Evolutionary conservation across 1,139 yeast genomes (phyloP).

Genomic region (Saccharomyces pastorianus): DNA sequence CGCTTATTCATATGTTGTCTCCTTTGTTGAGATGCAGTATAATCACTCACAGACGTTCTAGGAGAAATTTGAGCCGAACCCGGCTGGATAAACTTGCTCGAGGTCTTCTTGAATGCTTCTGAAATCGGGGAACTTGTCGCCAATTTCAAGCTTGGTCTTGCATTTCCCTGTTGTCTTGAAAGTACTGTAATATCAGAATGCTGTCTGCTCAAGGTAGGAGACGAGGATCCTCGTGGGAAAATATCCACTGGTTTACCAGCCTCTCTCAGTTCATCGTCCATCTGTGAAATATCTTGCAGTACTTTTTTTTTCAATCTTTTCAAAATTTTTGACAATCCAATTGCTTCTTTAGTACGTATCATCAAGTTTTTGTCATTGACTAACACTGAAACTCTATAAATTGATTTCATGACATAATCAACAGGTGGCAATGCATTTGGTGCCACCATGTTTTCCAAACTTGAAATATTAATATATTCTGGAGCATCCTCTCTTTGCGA

Average conservation of each 20-base stretch:
- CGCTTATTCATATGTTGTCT: not conserved
- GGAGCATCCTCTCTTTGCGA: not conserved
- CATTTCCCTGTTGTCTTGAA: not conserved
- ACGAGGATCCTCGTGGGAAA: not conserved
- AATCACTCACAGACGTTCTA: slow-evolving; percentile 1
- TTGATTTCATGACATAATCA: slow-evolving; percentile 47
- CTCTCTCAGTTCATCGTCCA: slow-evolving; percentile 1
- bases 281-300: slow-evolving; percentile 1
- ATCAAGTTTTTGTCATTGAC: slow-evolving; percentile 57
- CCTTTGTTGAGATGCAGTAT: not conserved
- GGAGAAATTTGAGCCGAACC: not conserved
- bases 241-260: slow-evolving; percentile 1
- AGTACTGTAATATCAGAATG: not conserved
- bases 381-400: slow-evolving; percentile 52
- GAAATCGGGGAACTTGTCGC: slow-evolving; percentile 1
- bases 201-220: not conserved
- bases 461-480: not conserved
- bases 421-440: slow-evolving; percentile 48
- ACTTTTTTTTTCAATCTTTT: slow-evolving; percentile 29
- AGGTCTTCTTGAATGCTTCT: slow-evolving; percentile 1
- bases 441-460: slow-evolving; percentile 42
- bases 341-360: slow-evolving; percentile 51
- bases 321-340: slow-evolving; percentile 45
- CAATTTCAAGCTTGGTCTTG: slow-evolving; percentile 1
- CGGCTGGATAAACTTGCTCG: not conserved